Base-by-base conservation (phyloP, 257 asterid genomes). In the Scutellaria minor region DNA sequence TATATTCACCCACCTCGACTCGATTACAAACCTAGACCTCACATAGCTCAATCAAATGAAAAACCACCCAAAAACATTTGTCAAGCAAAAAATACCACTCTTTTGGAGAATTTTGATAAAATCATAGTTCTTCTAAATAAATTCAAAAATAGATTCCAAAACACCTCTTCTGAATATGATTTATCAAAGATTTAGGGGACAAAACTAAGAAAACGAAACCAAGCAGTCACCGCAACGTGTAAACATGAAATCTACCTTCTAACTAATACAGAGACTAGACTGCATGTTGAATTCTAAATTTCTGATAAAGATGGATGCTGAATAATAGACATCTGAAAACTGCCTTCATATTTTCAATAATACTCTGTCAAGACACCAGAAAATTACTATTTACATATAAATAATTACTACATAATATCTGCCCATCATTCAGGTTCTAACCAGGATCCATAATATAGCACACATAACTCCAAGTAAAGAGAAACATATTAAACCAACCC, bases 391-490 rank as follows among this genome's bases (percentile, higher is more conserved):
- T 60, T 77, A 86, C 82, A 76, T 61, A 72, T 65, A 72, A 61
- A 74, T 10, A 12, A n/a, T 41, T 77, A 41, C 74, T 66, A 70
- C 60, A 76, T 64, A 52, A 46, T 56, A 64, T 75, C 4, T 79
- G 78, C 72, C 75, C 42, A 47, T 10, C 11, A 71, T 66, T 42
- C 77, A 85, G 51, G 79, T 78, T 78, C 91, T 87, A 55, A 83
- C 24, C 73, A 88, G 47, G 84, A 90, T 48, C 95, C 97, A 92
- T 53, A 95, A 77, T 12, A 87, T 40, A 53, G 96, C 99, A 84
- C 97, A 95, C 75, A 95, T 2, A 27, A 85, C 80, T 60, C 96
- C 99, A 64, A 95, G 50, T 55, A 92, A 71, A 14, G 97, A 88
- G 68, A 88, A 68, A 74, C 81, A 81, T 47, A 89, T 64, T 52